Conservation (phyloP, 768 basidiomycete genomes). For the Agaricus subrufescens region DNA sequence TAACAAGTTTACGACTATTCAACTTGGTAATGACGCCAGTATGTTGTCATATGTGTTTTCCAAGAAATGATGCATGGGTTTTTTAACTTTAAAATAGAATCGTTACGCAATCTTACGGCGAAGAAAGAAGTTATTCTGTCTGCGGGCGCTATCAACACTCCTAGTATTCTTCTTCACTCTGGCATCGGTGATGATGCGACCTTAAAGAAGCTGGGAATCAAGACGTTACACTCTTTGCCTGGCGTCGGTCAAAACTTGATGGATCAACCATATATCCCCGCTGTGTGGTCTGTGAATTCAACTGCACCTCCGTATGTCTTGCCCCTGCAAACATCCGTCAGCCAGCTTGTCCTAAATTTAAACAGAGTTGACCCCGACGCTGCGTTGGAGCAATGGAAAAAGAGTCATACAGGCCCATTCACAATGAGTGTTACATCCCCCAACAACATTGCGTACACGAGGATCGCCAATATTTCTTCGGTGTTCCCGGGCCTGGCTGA, state of each 20-base stretch:
- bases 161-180: slow-evolving; percentile 26
- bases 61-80: not conserved
- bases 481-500: slow-evolving; percentile 17
- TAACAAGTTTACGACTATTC: slow-evolving; percentile 8
- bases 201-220: slow-evolving; percentile 19
- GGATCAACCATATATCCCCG: slow-evolving; percentile 20
- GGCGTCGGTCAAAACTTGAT: slow-evolving; percentile 25
- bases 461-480: slow-evolving; percentile 15
- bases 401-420: slow-evolving; percentile 17
- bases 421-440: slow-evolving; percentile 10
- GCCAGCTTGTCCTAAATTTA: not conserved
- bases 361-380: slow-evolving; percentile 1
- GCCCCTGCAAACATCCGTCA: slow-evolving; percentile 12
- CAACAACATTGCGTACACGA: slow-evolving; percentile 18
- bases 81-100: not conserved
- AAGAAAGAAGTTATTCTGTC: slow-evolving; percentile 48
- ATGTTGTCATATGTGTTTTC: not conserved
- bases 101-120: slow-evolving; percentile 22
- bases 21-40: slow-evolving; percentile 10
- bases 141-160: slow-evolving; percentile 29
- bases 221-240: slow-evolving; percentile 19
- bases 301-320: slow-evolving; percentile 18
- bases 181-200: slow-evolving; percentile 26
- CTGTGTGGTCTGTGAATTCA: slow-evolving; percentile 23
- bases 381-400: slow-evolving; percentile 14